A percentile compares a stretch with the other conserved stretches of the same genome.
These are phyloP conservation scores for Stygiomarasmius scandens DNA, from an alignment of 1,284 basidiomycete genomes.

Conservation along the genomic window DNA sequence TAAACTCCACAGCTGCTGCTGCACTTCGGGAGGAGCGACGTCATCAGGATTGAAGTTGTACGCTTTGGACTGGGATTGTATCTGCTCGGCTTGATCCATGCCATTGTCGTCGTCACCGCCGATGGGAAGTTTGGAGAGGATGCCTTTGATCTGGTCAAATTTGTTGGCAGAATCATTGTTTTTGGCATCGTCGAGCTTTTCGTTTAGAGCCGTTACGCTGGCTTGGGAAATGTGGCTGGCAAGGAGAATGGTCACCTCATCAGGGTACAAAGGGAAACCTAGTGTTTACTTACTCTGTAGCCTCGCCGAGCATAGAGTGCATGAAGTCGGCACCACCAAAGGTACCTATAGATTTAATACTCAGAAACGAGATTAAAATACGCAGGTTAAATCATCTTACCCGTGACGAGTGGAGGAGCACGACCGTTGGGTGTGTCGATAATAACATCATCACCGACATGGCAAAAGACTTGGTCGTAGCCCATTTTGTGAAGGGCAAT, in stretches of 20 bases:
- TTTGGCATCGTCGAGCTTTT: constrained; percentile 60
- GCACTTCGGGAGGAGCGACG: constrained; percentile 72
- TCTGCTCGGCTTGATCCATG: constrained; percentile 54
- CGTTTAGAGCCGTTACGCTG: constrained; percentile 78
- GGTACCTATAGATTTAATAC: no score
- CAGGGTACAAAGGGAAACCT: constrained; percentile 6
- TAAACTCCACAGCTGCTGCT: constrained; percentile 65
- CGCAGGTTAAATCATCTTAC: constrained; percentile 81
- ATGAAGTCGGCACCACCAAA: constrained; percentile 84
- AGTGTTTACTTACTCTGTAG: constrained; percentile 48
- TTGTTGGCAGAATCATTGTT: constrained; percentile 35
- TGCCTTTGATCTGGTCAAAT: constrained; percentile 43
- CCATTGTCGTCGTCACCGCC: constrained; percentile 54
- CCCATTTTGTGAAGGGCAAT: constrained; percentile 75
- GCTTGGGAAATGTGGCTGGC: constrained; percentile 67
- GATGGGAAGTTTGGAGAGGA: constrained; percentile 57
- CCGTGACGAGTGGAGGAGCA: constrained; percentile 81
- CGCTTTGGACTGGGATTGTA: constrained; percentile 54
- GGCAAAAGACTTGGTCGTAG: constrained; percentile 77
- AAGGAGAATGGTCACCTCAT: constrained; percentile 5
- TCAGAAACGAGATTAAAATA: constrained; percentile 42
- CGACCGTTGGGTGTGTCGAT: constrained; percentile 74
- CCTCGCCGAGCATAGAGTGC: constrained; percentile 65
- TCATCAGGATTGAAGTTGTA: constrained; percentile 60
- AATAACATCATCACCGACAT: constrained; percentile 78